Evolutionary conservation across 805 yeast genomes (phyloP).

Genomic region (Debaryomyces castellii): DNA sequence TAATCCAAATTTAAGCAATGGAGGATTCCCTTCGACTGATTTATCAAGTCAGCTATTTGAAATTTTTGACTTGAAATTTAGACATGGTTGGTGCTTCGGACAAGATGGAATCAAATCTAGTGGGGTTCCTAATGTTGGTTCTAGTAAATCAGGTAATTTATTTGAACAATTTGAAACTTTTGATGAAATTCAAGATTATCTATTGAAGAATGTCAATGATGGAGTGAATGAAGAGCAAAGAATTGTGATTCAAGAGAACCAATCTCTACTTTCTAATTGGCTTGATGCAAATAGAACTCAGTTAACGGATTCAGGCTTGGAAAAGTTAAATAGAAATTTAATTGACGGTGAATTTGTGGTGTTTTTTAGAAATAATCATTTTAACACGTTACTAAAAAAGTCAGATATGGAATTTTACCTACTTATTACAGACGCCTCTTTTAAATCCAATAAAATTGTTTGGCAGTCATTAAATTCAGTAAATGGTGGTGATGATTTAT

Average conservation of each 20-base stretch:
- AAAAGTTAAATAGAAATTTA: conserved; percentile 43
- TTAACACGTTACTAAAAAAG: conserved; percentile 63
- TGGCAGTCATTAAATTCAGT: conserved; percentile 79
- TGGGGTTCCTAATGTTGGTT: not conserved
- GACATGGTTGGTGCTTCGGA: conserved; percentile 81
- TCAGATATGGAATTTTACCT: conserved; percentile 52
- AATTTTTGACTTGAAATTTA: conserved; percentile 57
- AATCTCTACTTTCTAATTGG: conserved; percentile 28
- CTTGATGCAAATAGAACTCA: conserved; percentile 70
- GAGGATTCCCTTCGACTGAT: conserved; percentile 52
- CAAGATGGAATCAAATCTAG: not conserved
- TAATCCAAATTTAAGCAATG: conserved; percentile 58
- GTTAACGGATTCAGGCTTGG: conserved; percentile 67
- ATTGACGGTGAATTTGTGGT: conserved; percentile 59
- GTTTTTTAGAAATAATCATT: conserved; percentile 89
- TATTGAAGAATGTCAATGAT: conserved; percentile 31
- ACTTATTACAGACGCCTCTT: conserved; percentile 76
- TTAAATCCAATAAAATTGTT: conserved; percentile 49
- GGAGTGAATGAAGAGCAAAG: conserved; percentile 8
- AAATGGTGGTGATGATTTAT: conserved; percentile 67
- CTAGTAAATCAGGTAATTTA: conserved; percentile 6
- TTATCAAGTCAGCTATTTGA: conserved; percentile 57
- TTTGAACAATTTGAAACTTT: conserved; percentile 27
- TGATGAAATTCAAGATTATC: conserved; percentile 59
- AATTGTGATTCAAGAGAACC: conserved; percentile 7